Evolutionary conservation across 202 grass and related monocot genomes (phyloP), one percentile per base, ranked within the genome.

Genomic region (Schoenoplectus triqueter): DNA sequence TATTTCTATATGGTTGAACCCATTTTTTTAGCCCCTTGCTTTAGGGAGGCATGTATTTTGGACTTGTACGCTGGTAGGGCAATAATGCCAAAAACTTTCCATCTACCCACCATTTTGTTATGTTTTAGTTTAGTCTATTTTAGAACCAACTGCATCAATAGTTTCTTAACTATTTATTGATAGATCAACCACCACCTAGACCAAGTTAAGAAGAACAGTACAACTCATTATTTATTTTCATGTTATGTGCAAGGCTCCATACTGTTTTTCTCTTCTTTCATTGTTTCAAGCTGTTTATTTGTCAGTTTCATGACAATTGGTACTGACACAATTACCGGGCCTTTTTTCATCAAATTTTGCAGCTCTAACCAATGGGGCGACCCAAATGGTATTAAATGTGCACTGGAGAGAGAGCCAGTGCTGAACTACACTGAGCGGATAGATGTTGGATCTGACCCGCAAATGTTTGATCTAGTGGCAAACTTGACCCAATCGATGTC

Each of bases 301-400:
- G 31, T 80, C 69, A 50, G 46, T 48, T 73, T 39, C 48, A 72
- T 19, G 69, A 49, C 15, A 10, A 47, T 8, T 8, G 7, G 17
- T 45, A 46, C 55, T 80, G 6, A 42, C 15, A 60, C 42, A 82
- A 67, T 15, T 50, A 10, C 4, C 61, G 2, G 3, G 1, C 78
- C 2, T 48, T 13, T 80, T 13, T 42, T 71, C 84, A 72, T 18
- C 55, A 85, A 52, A 20, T 11, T 5, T 77, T 80, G 72, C 91
- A 97, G 94, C 44, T 84, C 91, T 56, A 47, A 75, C 1, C 85
- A 80, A 64, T 98, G 95, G 93, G 91, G 93, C 0, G 90, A 98
- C 74, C 95, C 87, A 0, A 74, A 87, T 0, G 95, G 90, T 84
- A 89, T 92, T 46, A 95, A 77, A 41, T 98, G 95, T 0, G 78